Percentiles rank a stretch among this genome's conserved stretches.
Evolutionary conservation across 2,329 filamentous ascomycete species (phyloP).

Genomic region (Colletotrichum sp.): DNA sequence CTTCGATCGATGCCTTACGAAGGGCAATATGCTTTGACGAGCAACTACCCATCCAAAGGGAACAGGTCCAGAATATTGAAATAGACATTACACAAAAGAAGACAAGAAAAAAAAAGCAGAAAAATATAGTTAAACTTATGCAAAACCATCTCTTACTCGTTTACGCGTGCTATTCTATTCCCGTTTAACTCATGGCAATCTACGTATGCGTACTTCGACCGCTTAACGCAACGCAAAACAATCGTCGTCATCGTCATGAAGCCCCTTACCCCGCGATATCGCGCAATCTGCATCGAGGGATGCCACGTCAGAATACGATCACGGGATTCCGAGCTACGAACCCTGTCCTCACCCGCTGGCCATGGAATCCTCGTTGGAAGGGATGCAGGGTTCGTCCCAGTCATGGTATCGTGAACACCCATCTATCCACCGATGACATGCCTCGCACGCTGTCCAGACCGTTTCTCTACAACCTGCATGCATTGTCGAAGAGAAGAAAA

Average conservation of each 20-base stretch:
- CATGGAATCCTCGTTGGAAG: neutral
- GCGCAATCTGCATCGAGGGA: neutral
- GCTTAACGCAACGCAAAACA: neutral
- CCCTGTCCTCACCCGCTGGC: neutral
- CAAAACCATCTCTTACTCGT: neutral
- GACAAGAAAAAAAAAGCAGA: fast-evolving
- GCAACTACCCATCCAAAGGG: fast-evolving
- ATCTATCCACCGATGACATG: no score
- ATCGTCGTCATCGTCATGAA: neutral
- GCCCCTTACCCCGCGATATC: neutral
- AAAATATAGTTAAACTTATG: neutral
- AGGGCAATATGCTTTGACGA: neutral
- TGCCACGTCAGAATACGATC: neutral
- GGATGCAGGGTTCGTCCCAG: neutral
- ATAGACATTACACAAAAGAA: neutral
- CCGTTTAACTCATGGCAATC: no score
- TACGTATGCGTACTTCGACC: no score
- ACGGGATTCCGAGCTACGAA: neutral
- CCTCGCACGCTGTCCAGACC: no score
- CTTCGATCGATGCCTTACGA: neutral
- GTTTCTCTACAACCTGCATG: neutral
- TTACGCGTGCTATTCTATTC: no score
- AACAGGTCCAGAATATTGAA: neutral
- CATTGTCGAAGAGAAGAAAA: neutral
- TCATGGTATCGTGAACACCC: neutral